phyloP scores from a whole-genome alignment of 257 asterid species.

The Gentiana macrophylla region DNA sequence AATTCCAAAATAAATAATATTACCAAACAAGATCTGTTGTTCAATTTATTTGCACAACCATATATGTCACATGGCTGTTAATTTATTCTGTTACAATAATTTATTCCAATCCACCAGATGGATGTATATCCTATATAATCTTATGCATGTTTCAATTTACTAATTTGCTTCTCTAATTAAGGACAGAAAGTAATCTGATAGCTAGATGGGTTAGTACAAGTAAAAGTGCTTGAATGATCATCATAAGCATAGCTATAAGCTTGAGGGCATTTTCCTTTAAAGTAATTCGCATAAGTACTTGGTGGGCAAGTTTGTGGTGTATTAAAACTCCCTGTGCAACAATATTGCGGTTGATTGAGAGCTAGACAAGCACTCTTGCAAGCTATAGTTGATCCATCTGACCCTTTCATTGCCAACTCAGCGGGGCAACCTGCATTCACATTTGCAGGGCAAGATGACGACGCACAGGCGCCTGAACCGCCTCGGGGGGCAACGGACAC shows the following conservation, averaged over 20 bases:
- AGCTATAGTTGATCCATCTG: slow-evolving; percentile 36
- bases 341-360: slow-evolving; percentile 11
- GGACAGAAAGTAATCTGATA: slow-evolving; percentile 6
- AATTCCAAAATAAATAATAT: too few relatives aligned
- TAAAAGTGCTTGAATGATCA: slow-evolving; percentile 12
- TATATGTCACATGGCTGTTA: too few relatives aligned
- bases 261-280: slow-evolving; percentile 14
- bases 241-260: slow-evolving; percentile 21
- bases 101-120: too few relatives aligned
- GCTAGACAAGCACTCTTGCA: slow-evolving; percentile 25
- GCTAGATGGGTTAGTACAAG: background rate
- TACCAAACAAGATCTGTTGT: too few relatives aligned
- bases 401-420: slow-evolving; percentile 28
- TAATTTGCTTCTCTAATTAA: background rate
- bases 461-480: slow-evolving; percentile 38
- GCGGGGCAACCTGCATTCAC: slow-evolving; percentile 34
- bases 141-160: too few relatives aligned
- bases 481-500: slow-evolving; percentile 29
- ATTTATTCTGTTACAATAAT: too few relatives aligned
- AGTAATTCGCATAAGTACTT: slow-evolving; percentile 1
- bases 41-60: too few relatives aligned
- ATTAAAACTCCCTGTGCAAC: slow-evolving; percentile 11
- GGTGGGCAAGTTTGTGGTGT: slow-evolving; percentile 10
- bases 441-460: slow-evolving; percentile 35
- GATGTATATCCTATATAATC: too few relatives aligned